phyloP scores from a whole-genome alignment of 2,329 filamentous ascomycete species.

The Xylariaceae sp. region DNA sequence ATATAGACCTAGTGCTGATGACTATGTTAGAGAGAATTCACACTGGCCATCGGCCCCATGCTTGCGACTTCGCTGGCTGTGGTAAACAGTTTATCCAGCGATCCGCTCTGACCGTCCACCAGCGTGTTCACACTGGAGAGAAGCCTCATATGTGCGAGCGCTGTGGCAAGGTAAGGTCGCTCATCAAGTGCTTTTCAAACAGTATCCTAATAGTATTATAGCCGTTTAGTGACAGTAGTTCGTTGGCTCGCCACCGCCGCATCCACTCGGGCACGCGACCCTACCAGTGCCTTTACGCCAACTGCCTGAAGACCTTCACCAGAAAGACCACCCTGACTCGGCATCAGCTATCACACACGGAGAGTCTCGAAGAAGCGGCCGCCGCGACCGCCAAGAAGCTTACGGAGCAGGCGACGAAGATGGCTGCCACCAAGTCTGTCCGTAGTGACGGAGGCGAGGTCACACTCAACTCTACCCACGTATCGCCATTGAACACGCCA shows the following conservation, averaged over 20 bases:
- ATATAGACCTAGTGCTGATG: neutral
- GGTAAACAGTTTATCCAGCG: constrained; percentile 97
- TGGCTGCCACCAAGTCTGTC: constrained; percentile 37
- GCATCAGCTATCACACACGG: constrained; percentile 93
- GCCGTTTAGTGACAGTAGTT: constrained; percentile 96
- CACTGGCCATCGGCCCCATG: constrained; percentile 82
- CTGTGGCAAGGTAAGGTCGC: constrained; percentile 75
- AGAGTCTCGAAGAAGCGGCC: constrained; percentile 89
- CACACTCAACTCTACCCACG: constrained; percentile 56
- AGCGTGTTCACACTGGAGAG: constrained; percentile 92
- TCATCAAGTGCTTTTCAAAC: neutral
- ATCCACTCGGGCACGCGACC: constrained; percentile 95
- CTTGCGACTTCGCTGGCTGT: constrained; percentile 83
- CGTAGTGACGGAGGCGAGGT: constrained; percentile 68
- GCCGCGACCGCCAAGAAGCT: constrained; percentile 82
- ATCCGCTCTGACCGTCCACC: constrained; percentile 90
- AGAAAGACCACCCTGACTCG: constrained; percentile 89
- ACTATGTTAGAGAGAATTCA: constrained; percentile 79
- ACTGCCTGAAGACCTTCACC: constrained; percentile 98
- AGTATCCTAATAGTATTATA: constrained; percentile 37
- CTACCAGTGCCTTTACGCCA: constrained; percentile 95
- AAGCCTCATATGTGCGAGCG: constrained; percentile 98
- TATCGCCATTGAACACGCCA: constrained; percentile 71
- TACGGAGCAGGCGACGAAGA: constrained; percentile 44
- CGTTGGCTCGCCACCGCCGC: constrained; percentile 83